Percentiles rank a stretch among this genome's conserved stretches.
These are phyloP conservation scores for Solanum clarkiae DNA, from an alignment of 257 asterid species.

Conservation along the genomic window DNA sequence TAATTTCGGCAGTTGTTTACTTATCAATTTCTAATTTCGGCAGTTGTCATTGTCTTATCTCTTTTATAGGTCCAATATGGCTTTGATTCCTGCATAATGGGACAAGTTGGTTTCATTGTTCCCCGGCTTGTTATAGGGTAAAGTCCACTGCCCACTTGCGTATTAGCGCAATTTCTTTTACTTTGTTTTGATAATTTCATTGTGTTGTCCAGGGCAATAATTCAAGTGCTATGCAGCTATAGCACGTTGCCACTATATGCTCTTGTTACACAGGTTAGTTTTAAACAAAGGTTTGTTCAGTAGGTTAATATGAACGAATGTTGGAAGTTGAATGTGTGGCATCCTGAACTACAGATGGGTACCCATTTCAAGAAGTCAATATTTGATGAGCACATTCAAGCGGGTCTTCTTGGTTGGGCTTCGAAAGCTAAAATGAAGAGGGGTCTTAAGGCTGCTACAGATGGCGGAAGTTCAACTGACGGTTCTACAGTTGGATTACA, in stretches of 20 bases:
- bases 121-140: slow-evolving; percentile 95
- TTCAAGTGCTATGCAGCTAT: slow-evolving; percentile 91
- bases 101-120: slow-evolving; percentile 48
- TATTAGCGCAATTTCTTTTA: not conserved
- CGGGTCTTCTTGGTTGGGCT: slow-evolving; percentile 82
- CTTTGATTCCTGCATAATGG: slow-evolving; percentile 96
- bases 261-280: slow-evolving; percentile 79
- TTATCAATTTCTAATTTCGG: not conserved
- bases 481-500: slow-evolving; percentile 34
- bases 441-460: slow-evolving; percentile 35
- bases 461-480: slow-evolving; percentile 26
- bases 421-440: slow-evolving; percentile 50
- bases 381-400: slow-evolving; percentile 84
- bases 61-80: slow-evolving; percentile 65
- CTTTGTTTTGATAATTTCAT: not conserved
- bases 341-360: slow-evolving; percentile 60
- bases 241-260: slow-evolving; percentile 91
- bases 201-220: slow-evolving; percentile 42
- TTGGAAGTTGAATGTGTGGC: not conserved
- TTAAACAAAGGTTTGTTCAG: not conserved
- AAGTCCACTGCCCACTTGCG: not conserved
- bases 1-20: not conserved
- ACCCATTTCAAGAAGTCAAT: slow-evolving; percentile 85
- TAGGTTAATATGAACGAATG: not conserved
- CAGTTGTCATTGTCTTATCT: not conserved